phyloP scores from a whole-genome alignment of 1,284 basidiomycete species.

The Sanghuangporus weigelae region DNA sequence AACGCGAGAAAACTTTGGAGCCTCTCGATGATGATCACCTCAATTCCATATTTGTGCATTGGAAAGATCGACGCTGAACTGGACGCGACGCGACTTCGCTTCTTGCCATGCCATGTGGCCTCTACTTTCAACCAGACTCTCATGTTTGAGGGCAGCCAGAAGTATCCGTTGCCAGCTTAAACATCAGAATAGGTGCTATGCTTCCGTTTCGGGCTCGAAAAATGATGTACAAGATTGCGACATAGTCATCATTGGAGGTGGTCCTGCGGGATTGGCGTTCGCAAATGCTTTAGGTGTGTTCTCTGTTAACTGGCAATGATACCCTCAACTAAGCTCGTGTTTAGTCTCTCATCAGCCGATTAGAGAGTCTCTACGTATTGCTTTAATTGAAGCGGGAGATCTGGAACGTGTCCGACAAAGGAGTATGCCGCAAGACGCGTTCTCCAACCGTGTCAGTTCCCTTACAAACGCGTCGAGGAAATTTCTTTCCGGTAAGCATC shows the following conservation, averaged over 20 bases:
- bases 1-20: too few species aligned
- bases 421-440: slow-evolving; percentile 51
- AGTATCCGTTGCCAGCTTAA: neutral
- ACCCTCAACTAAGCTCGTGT: neutral
- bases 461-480: slow-evolving; percentile 79
- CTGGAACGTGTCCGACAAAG: slow-evolving; percentile 67
- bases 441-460: slow-evolving; percentile 87
- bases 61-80: neutral
- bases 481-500: slow-evolving; percentile 65
- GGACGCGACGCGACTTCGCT: neutral
- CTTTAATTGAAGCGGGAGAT: slow-evolving; percentile 78
- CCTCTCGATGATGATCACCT: neutral
- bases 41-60: neutral
- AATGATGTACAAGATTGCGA: slow-evolving; percentile 54
- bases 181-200: neutral
- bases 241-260: slow-evolving; percentile 92
- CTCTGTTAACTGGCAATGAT: slow-evolving; percentile 8
- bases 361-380: slow-evolving; percentile 49
- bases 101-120: neutral
- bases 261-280: slow-evolving; percentile 87
- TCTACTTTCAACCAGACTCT: neutral
- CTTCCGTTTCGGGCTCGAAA: neutral
- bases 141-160: neutral
- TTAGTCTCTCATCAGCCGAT: slow-evolving; percentile 7
- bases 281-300: slow-evolving; percentile 78